Base-by-base conservation (phyloP, 257 asterid genomes). In the Cynanchum wilfordii region DNA sequence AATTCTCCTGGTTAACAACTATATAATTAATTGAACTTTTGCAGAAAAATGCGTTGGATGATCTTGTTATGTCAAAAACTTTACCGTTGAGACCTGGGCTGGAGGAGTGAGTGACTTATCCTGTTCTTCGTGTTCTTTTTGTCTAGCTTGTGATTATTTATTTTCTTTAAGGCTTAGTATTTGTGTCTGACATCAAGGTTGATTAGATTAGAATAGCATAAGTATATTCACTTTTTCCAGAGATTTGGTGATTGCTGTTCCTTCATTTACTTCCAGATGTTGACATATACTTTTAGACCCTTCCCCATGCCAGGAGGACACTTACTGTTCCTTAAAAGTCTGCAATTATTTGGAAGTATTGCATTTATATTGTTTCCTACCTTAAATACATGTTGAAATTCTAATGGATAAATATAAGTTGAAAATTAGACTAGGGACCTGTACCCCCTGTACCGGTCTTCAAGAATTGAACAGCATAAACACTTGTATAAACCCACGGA, bases 11-110 rank as follows among this genome's bases (percentile, higher is more conserved):
- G 20, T 45, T 22, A 67, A 71, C 71, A 42, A 79, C 81, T 86
- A 66, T 81, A 68, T 60, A 44, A 20, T 29, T 73, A 68, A 57
- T 82, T 80, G 68, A 74, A 75, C 84, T 69, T 78, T 72, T 86
- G 90, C 96, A 94, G 99, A 89, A 85, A 88, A 84, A 79, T 79
- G 98, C 97, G 66, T 52, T 89, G 87, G 95, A 84, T 76, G 99
- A 87, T 81, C 93, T 91, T 69, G 89, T 91, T 79, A 76, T 70
- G 79, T 88, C 99, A 79, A 77, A 84, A 73, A 72, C 89, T 40
- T 84, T 86, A 73, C 79, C 96, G 10, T 80, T 94, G 84, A 89
- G 95, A 80, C 96, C 95, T 75, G 99, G 96, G 65, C 90, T 86
- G 74, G 88, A 84, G 76, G 89, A 84, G 99, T 94, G 86, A 86